A percentile compares a stretch with the other conserved stretches of the same genome.
Evolutionary conservation across 495 filamentous ascomycete genomes (phyloP).

Genomic region (Lentithecium fluviatile): DNA sequence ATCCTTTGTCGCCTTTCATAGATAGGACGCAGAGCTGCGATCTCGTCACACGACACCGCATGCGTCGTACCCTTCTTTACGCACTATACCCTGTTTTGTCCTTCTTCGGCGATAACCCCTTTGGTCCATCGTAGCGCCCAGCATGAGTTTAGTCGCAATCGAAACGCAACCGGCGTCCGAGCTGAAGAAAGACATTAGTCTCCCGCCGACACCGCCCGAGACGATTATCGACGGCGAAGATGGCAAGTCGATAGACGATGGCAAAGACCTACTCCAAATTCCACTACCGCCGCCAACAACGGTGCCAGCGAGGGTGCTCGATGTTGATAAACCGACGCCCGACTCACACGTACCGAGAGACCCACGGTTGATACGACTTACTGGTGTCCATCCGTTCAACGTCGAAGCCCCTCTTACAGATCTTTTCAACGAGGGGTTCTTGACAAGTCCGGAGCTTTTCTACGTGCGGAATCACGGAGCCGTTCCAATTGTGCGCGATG

Average conservation of each 20-base stretch:
- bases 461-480: slow-evolving; percentile 95
- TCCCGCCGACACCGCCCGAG: slow-evolving; percentile 36
- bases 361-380: slow-evolving; percentile 80
- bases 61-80: slow-evolving; percentile 1
- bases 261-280: slow-evolving; percentile 37
- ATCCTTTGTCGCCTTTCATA: neutral
- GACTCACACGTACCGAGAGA: slow-evolving; percentile 86
- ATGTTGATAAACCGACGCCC: slow-evolving; percentile 77
- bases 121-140: neutral
- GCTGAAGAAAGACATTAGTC: slow-evolving; percentile 1
- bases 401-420: slow-evolving; percentile 81
- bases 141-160: slow-evolving; percentile 15
- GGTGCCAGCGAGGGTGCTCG: slow-evolving; percentile 61
- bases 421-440: slow-evolving; percentile 80
- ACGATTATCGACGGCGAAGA: slow-evolving; percentile 31
- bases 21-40: neutral
- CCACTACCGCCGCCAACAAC: slow-evolving; percentile 72
- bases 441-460: slow-evolving; percentile 89
- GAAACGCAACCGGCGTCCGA: slow-evolving; percentile 8
- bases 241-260: slow-evolving; percentile 11
- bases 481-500: slow-evolving; percentile 74
- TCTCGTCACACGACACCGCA: neutral
- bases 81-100: slow-evolving; percentile 9
- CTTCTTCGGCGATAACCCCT: neutral
- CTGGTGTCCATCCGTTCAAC: slow-evolving; percentile 92